Conservation (phyloP, 2,329 filamentous ascomycete genomes). For the Pseudocercospora ulei region DNA sequence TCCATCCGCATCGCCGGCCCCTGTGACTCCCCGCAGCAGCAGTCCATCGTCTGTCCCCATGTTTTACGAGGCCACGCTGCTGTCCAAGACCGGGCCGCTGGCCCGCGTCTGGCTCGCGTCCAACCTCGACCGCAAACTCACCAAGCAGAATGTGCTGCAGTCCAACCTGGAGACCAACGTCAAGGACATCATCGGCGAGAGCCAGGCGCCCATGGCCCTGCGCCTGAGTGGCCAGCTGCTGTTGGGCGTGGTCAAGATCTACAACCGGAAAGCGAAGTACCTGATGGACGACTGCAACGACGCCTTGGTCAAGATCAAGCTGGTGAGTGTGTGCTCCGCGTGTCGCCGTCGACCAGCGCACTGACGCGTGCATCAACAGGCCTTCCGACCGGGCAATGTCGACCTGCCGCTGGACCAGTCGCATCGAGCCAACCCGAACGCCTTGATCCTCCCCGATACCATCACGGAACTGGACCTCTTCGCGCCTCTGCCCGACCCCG, state of each 20-base stretch:
- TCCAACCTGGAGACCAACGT: constrained; percentile 93
- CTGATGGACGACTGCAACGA: constrained; percentile 95
- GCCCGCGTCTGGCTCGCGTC: constrained; percentile 96
- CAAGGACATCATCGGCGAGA: constrained; percentile 84
- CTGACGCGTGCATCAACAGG: too few relatives aligned
- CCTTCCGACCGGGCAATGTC: constrained; percentile 92
- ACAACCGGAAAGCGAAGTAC: constrained; percentile 93
- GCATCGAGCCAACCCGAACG: constrained; percentile 70
- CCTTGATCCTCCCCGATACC: constrained; percentile 79
- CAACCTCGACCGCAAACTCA: constrained; percentile 96
- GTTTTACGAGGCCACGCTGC: constrained; percentile 95
- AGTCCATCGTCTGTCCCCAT: constrained; percentile 46
- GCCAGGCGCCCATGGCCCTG: constrained; percentile 87
- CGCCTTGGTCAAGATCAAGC: constrained; percentile 94
- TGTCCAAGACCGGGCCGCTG: constrained; percentile 93
- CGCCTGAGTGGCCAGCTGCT: constrained; percentile 88
- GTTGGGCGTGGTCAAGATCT: constrained; percentile 92
- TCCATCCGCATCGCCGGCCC: constrained; percentile 13
- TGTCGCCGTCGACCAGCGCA: too few relatives aligned
- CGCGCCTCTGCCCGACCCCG: constrained; percentile 66
- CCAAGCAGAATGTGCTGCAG: constrained; percentile 89
- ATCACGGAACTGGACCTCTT: constrained; percentile 90
- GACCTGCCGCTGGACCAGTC: constrained; percentile 74
- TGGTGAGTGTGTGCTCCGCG: constrained; percentile 53
- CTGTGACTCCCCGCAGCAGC: background rate